Evolutionary conservation across 441 rosid species (phyloP).

Genomic region (Adansonia madagascariensis): DNA sequence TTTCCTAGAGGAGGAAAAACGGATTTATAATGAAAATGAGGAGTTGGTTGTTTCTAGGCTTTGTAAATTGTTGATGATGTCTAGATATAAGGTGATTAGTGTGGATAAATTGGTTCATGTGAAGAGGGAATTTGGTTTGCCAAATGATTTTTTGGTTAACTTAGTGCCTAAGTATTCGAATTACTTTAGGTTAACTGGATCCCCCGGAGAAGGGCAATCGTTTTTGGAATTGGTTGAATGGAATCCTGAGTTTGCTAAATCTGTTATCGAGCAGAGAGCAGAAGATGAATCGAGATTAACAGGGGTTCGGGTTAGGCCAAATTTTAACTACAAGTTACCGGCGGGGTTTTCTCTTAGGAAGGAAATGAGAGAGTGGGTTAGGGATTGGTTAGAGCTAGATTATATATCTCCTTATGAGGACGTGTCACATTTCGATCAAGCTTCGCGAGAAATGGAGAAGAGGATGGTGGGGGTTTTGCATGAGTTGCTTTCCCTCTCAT

Average conservation of each 20-base stretch:
- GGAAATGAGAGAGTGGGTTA: conserved; percentile 91
- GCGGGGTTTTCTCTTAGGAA: conserved; percentile 66
- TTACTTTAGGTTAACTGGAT: conserved; percentile 58
- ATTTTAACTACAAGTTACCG: conserved; percentile 69
- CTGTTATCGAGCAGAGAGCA: conserved; percentile 57
- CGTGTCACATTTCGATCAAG: conserved; percentile 64
- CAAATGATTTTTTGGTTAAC: conserved; percentile 64
- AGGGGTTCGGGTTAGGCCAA: conserved; percentile 64
- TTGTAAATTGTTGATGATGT: conserved; percentile 84
- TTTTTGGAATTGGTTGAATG: conserved; percentile 66
- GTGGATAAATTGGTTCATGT: conserved; percentile 70
- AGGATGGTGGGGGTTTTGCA: conserved; percentile 78
- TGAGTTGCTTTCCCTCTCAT: conserved; percentile 76
- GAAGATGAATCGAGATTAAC: conserved; percentile 56
- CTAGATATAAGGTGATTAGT: conserved; percentile 61
- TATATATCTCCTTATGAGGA: conserved; percentile 78
- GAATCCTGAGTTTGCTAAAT: conserved; percentile 67
- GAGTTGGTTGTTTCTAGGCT: conserved; percentile 59
- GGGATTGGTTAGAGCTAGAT: conserved; percentile 87
- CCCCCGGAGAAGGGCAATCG: conserved; percentile 57
- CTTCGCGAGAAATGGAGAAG: conserved; percentile 86
- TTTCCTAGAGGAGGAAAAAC: conserved; percentile 67
- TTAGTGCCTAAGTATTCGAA: conserved; percentile 66
- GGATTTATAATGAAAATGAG: conserved; percentile 55
- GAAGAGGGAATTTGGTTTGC: conserved; percentile 84